Conservation (phyloP, 2,329 filamentous ascomycete species). For the Amylocarpus encephaloides region DNA sequence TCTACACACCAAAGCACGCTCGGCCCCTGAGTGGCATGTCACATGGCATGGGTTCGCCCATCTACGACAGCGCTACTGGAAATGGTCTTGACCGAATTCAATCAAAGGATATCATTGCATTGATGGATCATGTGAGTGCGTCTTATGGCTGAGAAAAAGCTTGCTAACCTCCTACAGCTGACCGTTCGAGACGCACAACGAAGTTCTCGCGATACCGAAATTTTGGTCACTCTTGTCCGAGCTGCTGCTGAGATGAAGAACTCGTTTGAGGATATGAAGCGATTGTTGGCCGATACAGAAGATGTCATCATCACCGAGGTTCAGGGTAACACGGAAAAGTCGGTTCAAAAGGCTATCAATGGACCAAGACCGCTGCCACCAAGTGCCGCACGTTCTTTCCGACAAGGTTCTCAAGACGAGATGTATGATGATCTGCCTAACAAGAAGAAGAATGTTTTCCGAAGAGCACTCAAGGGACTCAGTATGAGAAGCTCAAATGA, state of each 20-base stretch:
- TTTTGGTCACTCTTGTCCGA: slow-evolving; percentile 86
- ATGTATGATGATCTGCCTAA: slow-evolving; percentile 50
- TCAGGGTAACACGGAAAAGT: slow-evolving; percentile 82
- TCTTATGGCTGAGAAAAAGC: slow-evolving; percentile 1
- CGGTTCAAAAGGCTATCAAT: slow-evolving; percentile 72
- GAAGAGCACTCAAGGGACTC: slow-evolving; percentile 84
- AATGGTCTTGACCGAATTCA: slow-evolving; percentile 86
- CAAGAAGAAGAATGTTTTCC: slow-evolving; percentile 92
- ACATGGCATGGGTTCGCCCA: slow-evolving; percentile 79
- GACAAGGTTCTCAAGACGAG: slow-evolving; percentile 46
- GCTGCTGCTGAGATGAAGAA: slow-evolving; percentile 96
- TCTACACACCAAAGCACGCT: slow-evolving; percentile 51
- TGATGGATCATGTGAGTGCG: slow-evolving; percentile 84
- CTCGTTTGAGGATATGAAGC: slow-evolving; percentile 92
- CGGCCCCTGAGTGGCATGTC: slow-evolving; percentile 83
- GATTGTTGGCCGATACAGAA: slow-evolving; percentile 83
- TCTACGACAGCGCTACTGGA: slow-evolving; percentile 86
- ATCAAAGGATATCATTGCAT: slow-evolving; percentile 89
- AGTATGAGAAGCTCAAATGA: slow-evolving; percentile 85
- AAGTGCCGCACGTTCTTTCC: slow-evolving; percentile 39
- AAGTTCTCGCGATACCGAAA: slow-evolving; percentile 93
- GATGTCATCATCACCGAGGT: slow-evolving; percentile 80
- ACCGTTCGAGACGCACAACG: slow-evolving; percentile 95
- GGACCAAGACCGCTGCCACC: slow-evolving; percentile 80
- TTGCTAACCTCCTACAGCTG: slow-evolving; percentile 44